These are phyloP conservation scores for Quambalaria eucalypti DNA, from an alignment of 1,284 basidiomycete species.

Conservation along the genomic window DNA sequence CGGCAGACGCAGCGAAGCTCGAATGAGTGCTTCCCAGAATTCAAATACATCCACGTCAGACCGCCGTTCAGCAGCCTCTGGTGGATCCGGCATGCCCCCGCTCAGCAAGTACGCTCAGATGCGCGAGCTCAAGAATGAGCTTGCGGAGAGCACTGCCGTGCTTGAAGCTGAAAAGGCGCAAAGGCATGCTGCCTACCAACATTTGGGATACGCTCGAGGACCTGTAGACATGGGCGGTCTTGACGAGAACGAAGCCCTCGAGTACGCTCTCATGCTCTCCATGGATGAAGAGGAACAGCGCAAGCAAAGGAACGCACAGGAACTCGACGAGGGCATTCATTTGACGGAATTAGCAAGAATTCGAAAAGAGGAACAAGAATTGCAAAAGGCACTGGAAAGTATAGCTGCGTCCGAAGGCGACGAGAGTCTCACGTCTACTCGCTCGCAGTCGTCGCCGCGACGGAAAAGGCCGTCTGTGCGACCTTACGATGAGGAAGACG, in stretches of 20 bases:
- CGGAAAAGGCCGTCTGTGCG: background rate
- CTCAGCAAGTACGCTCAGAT: conserved; percentile 19
- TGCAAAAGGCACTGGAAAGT: conserved; percentile 28
- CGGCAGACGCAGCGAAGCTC: conserved; percentile 1
- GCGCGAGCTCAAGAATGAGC: conserved; percentile 31
- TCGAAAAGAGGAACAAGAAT: conserved; percentile 16
- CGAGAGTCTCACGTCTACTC: background rate
- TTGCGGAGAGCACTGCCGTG: conserved; percentile 22
- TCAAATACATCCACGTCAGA: background rate
- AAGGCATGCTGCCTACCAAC: conserved; percentile 55
- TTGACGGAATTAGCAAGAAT: background rate
- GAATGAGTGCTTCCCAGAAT: background rate
- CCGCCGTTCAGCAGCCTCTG: background rate
- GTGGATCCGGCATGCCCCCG: background rate
- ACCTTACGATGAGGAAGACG: conserved; percentile 6
- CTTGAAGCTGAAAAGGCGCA: conserved; percentile 60
- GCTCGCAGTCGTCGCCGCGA: background rate
- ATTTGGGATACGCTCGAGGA: conserved; percentile 48
- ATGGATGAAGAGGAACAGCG: conserved; percentile 59
- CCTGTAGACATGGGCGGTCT: conserved; percentile 60
- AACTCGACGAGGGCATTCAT: background rate
- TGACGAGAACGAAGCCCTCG: conserved; percentile 66
- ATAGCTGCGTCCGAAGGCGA: conserved; percentile 22
- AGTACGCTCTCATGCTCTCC: conserved; percentile 75
- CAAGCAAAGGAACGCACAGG: conserved; percentile 5